phyloP scores from a whole-genome alignment of 73 alveolate species.

The Halteria grandinella region DNA sequence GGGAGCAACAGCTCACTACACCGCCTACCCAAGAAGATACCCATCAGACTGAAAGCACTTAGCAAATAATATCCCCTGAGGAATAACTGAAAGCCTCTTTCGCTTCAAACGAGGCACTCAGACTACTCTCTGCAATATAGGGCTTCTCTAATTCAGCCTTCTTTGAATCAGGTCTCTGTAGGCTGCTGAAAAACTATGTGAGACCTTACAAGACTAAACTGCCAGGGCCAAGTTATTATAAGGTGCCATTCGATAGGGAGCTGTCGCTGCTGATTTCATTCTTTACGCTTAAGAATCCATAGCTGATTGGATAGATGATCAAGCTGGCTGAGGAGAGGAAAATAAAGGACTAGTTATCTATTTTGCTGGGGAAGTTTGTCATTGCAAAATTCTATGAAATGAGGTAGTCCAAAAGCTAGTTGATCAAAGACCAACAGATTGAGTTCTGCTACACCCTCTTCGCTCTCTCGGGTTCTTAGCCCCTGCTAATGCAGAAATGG shows the following conservation, averaged over 20 bases:
- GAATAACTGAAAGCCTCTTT: not conserved
- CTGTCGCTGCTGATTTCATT: not conserved
- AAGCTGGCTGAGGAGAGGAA: not conserved
- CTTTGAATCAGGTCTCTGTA: not conserved
- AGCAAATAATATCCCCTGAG: too few species aligned
- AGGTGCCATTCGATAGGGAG: not conserved
- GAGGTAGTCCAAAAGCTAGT: too few species aligned
- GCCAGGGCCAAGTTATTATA: conserved; percentile 11
- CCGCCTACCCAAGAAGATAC: too few species aligned
- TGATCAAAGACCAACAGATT: too few species aligned
- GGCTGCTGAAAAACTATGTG: not conserved
- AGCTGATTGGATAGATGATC: not conserved
- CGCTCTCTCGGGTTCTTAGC: too few species aligned
- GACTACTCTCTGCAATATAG: conserved; percentile 1
- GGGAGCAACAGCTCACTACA: too few species aligned
- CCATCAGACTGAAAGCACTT: too few species aligned
- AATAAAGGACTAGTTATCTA: not conserved
- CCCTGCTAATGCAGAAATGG: too few species aligned
- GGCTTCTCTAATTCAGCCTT: not conserved
- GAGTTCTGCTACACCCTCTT: too few species aligned
- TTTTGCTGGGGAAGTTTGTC: not conserved
- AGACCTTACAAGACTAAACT: not conserved
- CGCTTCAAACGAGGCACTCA: not conserved
- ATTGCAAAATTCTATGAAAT: too few species aligned
- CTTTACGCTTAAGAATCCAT: not conserved